Base-by-base conservation (phyloP, 805 yeast species). In the Candida xiaguanensis region DNA sequence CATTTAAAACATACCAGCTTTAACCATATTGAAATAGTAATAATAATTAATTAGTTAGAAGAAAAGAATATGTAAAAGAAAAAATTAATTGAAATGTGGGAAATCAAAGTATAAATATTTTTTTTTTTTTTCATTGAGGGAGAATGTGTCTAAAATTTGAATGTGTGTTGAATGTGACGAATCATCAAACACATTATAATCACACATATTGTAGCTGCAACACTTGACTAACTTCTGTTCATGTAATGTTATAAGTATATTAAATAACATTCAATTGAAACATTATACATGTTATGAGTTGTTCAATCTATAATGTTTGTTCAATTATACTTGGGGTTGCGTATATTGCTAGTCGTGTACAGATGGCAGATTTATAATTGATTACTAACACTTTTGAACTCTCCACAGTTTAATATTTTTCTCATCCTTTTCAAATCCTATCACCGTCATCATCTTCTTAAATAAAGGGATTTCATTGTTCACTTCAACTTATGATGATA, bases 1-100 rank as follows among this genome's bases (percentile, higher is more conserved):
- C 22, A 11, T 9, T 15, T 23, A 15, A n/a, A 41, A 75, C 81
- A 51, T 74, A 77, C 82, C 80, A 59, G 82, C 82, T 66, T 77
- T 77, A 49, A 77, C 82, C 82, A 77, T 77, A 59, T 55, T 71
- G 45, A 46, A 31, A 24, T 38, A 31, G 6, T 15, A 13, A 6
- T 18, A 17, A 22, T 26, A 29, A 36, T 31, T 44, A 28, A 36
- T 29, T 24, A 31, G 26, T 35, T 31, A 31, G 22, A 27, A n/a
- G 19, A 15, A 14, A 13, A 11, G 5, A 28, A 16, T 5, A 28
- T 8, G 14, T 8, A 28, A 28, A 26, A 26, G 29, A 26, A 26
- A n/a, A 13, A 26, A 26, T 6, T 6, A 26, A 12, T 13, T 5
- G 5, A 26, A 26, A 26, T 11, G 29, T 11, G 15, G 15, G 15